A percentile compares a stretch with the other conserved stretches of the same genome.
Evolutionary conservation across 2,329 filamentous ascomycete species (phyloP).

Genomic region (Ciborinia camelliae): DNA sequence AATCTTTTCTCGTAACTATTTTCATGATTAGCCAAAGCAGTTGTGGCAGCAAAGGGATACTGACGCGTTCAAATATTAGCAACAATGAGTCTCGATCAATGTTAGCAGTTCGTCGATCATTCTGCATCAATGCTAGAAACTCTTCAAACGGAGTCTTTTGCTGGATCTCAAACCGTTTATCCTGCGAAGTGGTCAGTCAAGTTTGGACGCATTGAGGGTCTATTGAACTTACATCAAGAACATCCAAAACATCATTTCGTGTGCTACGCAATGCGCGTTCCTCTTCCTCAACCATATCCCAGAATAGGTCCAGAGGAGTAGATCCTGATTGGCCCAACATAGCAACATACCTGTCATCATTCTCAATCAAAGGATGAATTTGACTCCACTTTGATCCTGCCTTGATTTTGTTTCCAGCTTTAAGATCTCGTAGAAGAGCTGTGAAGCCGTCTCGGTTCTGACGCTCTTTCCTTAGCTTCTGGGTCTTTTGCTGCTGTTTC

Average conservation of each 20-base stretch:
- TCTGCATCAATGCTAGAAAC: constrained; percentile 76
- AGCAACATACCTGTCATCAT: constrained; percentile 77
- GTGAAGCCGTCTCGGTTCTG: constrained; percentile 81
- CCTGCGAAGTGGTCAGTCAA: constrained; percentile 53
- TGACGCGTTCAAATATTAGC: constrained; percentile 78
- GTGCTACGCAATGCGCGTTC: constrained; percentile 79
- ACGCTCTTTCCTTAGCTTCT: constrained; percentile 76
- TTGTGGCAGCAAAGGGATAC: constrained; percentile 32
- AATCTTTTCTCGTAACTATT: constrained; percentile 77
- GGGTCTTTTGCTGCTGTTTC: constrained; percentile 81
- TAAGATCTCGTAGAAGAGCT: constrained; percentile 70
- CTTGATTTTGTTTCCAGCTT: constrained; percentile 75
- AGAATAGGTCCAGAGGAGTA: constrained; percentile 86
- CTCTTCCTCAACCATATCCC: constrained; percentile 92
- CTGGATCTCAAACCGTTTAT: constrained; percentile 88
- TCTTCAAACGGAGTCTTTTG: constrained; percentile 84
- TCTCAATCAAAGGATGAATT: constrained; percentile 68
- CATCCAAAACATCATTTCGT: constrained; percentile 80
- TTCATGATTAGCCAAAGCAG: constrained; percentile 29
- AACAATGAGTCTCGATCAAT: constrained; percentile 76
- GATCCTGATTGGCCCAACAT: constrained; percentile 85
- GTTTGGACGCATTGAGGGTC: background rate
- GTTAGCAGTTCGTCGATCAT: constrained; percentile 83
- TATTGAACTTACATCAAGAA: constrained; percentile 68
- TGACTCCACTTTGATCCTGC: constrained; percentile 88